Conservation (phyloP, 345 rosid genomes). For the Gossypium herbaceum region DNA sequence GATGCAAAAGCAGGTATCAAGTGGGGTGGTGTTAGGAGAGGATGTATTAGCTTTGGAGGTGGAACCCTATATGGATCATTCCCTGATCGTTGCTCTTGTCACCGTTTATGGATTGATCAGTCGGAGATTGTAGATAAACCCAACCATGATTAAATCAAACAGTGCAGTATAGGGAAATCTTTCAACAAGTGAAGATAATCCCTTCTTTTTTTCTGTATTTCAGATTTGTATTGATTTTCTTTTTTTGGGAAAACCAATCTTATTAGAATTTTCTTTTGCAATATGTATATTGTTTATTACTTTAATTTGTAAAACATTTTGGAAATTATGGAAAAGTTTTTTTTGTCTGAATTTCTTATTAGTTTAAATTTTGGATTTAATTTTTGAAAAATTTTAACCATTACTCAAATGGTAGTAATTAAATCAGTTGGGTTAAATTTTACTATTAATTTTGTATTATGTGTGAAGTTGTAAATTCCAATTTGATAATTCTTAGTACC, state of each 20-base stretch:
- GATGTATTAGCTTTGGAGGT: constrained; percentile 53
- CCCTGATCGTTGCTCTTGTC: constrained; percentile 45
- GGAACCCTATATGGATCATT: constrained; percentile 50
- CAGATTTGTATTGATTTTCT: not conserved
- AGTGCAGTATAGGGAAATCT: too few relatives aligned
- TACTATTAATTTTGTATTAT: too few relatives aligned
- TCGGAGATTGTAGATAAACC: constrained; percentile 13
- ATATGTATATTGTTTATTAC: too few relatives aligned
- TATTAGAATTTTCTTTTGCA: not conserved
- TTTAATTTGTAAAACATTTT: too few relatives aligned
- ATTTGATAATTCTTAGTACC: too few relatives aligned
- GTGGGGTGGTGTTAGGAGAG: constrained; percentile 45
- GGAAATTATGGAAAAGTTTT: too few relatives aligned
- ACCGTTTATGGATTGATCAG: constrained; percentile 40
- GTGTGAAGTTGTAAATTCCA: too few relatives aligned
- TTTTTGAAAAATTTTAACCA: too few relatives aligned
- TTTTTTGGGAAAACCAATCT: not conserved
- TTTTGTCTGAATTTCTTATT: too few relatives aligned
- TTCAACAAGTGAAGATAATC: not conserved
- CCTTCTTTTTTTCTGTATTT: not conserved
- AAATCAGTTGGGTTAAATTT: too few relatives aligned
- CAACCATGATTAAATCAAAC: not conserved
- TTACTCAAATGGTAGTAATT: too few relatives aligned
- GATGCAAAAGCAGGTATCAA: constrained; percentile 38
- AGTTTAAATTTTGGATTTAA: too few relatives aligned